Conservation (phyloP, 257 asterid genomes). For the Gardenia jasminoides region DNA sequence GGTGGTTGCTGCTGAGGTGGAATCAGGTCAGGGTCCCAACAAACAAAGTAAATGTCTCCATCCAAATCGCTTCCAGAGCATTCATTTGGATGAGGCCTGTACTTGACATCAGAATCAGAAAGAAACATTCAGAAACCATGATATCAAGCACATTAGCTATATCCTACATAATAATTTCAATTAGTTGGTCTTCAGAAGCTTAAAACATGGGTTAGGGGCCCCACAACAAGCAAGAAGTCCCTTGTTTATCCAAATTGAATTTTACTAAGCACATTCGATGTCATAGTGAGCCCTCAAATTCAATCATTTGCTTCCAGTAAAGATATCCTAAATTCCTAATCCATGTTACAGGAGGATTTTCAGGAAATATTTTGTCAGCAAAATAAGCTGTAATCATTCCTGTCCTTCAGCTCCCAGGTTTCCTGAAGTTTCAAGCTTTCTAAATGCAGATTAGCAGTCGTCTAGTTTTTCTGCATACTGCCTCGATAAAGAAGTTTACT, state of each 20-base stretch:
- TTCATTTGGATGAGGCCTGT: conserved; percentile 96
- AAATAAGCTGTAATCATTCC: not conserved
- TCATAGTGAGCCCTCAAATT: not conserved
- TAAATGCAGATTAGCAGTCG: not conserved
- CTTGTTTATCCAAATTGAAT: not conserved
- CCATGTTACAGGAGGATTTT: not conserved
- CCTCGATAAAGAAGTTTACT: not conserved
- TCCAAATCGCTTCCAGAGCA: conserved; percentile 98
- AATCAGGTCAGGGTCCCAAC: conserved; percentile 82
- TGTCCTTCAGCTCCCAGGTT: not conserved
- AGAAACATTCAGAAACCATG: not conserved
- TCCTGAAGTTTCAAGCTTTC: no score
- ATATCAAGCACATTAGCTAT: not conserved
- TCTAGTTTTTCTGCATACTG: not conserved
- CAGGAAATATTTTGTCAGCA: not conserved
- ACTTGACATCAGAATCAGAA: not conserved
- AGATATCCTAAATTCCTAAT: not conserved
- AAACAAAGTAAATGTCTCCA: conserved; percentile 89
- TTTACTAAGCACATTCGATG: not conserved
- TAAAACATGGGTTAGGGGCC: not conserved
- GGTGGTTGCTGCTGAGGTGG: conserved; percentile 50
- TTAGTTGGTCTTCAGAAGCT: not conserved
- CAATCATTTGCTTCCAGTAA: not conserved
- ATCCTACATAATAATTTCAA: not conserved
- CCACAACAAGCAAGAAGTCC: not conserved